These are phyloP conservation scores for Pseudocercospora vitis DNA, from an alignment of 2,329 filamentous ascomycete genomes.

Conservation along the genomic window DNA sequence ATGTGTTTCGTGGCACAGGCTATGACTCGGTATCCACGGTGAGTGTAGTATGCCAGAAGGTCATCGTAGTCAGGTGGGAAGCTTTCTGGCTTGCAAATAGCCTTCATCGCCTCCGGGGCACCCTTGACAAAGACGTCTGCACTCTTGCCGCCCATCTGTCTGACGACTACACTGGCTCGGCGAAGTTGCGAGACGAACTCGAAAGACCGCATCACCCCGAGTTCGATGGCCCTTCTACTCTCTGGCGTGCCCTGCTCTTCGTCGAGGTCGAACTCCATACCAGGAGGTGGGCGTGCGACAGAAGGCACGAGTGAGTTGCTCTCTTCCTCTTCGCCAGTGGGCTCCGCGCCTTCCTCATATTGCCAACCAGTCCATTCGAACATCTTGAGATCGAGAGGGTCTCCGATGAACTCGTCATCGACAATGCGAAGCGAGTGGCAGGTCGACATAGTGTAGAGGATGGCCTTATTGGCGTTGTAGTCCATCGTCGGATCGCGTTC, in stretches of 20 bases:
- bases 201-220: slow-evolving; percentile 87
- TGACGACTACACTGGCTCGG: slow-evolving; percentile 87
- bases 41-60: slow-evolving; percentile 84
- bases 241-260: slow-evolving; percentile 47
- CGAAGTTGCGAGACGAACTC: slow-evolving; percentile 93
- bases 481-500: slow-evolving; percentile 61
- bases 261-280: slow-evolving; percentile 58
- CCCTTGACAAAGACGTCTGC: slow-evolving; percentile 93
- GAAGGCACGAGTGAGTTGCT: slow-evolving; percentile 78
- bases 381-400: slow-evolving; percentile 96
- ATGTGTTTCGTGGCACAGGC: slow-evolving; percentile 90
- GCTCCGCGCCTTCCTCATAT: slow-evolving; percentile 82
- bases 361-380: slow-evolving; percentile 94
- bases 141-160: slow-evolving; percentile 80
- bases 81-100: slow-evolving; percentile 81
- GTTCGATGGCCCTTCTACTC: slow-evolving; percentile 64
- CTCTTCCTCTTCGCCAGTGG: slow-evolving; percentile 66
- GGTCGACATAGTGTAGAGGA: slow-evolving; percentile 92
- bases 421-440: slow-evolving; percentile 88
- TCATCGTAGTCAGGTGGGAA: slow-evolving; percentile 91
- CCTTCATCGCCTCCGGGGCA: slow-evolving; percentile 92
- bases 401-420: slow-evolving; percentile 84
- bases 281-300: slow-evolving; percentile 75
- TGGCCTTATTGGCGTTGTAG: slow-evolving; percentile 65
- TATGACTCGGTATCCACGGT: slow-evolving; percentile 94